Evolutionary conservation across 306 rosid species (phyloP), one percentile per base, ranked within the genome.

Genomic region (Purshia tridentata): DNA sequence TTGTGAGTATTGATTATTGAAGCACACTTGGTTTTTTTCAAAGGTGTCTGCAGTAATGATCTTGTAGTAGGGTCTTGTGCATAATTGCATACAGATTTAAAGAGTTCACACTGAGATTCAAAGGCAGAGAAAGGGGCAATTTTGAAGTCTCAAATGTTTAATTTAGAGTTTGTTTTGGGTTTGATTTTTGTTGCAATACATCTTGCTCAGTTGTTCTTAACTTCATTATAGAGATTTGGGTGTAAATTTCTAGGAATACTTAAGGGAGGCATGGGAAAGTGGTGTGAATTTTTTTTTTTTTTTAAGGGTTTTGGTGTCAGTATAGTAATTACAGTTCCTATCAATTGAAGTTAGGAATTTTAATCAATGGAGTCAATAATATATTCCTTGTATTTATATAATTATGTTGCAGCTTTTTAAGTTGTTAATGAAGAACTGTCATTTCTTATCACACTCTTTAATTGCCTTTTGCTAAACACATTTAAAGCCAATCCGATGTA

Each of bases 321-420:
- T 81, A 60, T 49, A 54, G 47, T 61, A 70, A 35, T 79, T 63
- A 47, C 56, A 53, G 68, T 72, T 75, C 39, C 69, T 60, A n/a
- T 74, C 72, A 81, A 76, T 55, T 90, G 91, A 84, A 87, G 74
- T 64, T 62, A 77, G 60, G 77, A 16, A 46, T 59, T 73, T 73
- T 15, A 35, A 77, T 50, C 65, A 72, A 79, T 78, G 74, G 69
- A 80, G 83, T 72, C 76, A 76, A 64, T 54, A 64, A 69, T 65
- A 20, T 29, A 29, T 75, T 77, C 22, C 74, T 81, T 61, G 41
- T 44, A 70, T 58, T 76, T 70, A 22, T 39, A 67, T 84, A 70
- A 70, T 19, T 49, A 46, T 57, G 62, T 19, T 67, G 62, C 62
- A 68, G 65, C 13, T 63, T 67, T 60, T 41, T 29, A 46, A 77